Evolutionary conservation across 2,329 filamentous ascomycete species (phyloP).

Genomic region (Stagonosporopsis tanaceti): DNA sequence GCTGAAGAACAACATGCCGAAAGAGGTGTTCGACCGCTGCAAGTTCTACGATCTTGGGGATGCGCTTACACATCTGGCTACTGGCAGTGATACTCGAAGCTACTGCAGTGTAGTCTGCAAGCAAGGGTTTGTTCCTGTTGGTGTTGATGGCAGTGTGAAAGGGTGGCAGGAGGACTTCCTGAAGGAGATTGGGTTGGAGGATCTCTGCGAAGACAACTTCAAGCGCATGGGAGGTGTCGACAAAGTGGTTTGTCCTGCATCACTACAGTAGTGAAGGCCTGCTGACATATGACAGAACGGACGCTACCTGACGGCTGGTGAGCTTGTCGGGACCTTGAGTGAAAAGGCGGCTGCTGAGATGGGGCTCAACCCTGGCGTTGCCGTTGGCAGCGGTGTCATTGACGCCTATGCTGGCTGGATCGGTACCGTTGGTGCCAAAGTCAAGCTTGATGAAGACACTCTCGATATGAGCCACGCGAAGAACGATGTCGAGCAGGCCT

Average conservation of each 20-base stretch:
- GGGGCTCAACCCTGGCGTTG: conserved; percentile 84
- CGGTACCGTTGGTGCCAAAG: conserved; percentile 96
- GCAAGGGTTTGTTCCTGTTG: conserved; percentile 95
- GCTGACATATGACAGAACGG: conserved; percentile 76
- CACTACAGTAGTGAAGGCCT: conserved; percentile 19
- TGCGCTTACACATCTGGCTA: conserved; percentile 92
- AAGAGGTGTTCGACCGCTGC: conserved; percentile 87
- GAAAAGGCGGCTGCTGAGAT: conserved; percentile 84
- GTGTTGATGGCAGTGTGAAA: conserved; percentile 95
- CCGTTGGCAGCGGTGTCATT: conserved; percentile 95
- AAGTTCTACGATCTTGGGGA: conserved; percentile 97
- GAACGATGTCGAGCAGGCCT: conserved; percentile 91
- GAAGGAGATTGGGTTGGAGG: conserved; percentile 82
- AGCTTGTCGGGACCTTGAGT: conserved; percentile 84
- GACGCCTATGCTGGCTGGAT: conserved; percentile 99
- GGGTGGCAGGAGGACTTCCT: conserved; percentile 98
- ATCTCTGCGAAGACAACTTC: conserved; percentile 85
- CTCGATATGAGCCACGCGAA: conserved; percentile 72
- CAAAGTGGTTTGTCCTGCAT: conserved; percentile 77
- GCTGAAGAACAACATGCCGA: conserved; percentile 98
- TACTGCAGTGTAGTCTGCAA: conserved; percentile 98
- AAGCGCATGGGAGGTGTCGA: conserved; percentile 93
- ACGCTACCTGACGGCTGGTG: conserved; percentile 87
- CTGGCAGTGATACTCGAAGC: conserved; percentile 88
- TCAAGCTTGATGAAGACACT: conserved; percentile 73